Percentiles rank a stretch among this genome's conserved stretches.
phyloP scores from a whole-genome alignment of 768 basidiomycete genomes.

The Tremella yokohamensis region DNA sequence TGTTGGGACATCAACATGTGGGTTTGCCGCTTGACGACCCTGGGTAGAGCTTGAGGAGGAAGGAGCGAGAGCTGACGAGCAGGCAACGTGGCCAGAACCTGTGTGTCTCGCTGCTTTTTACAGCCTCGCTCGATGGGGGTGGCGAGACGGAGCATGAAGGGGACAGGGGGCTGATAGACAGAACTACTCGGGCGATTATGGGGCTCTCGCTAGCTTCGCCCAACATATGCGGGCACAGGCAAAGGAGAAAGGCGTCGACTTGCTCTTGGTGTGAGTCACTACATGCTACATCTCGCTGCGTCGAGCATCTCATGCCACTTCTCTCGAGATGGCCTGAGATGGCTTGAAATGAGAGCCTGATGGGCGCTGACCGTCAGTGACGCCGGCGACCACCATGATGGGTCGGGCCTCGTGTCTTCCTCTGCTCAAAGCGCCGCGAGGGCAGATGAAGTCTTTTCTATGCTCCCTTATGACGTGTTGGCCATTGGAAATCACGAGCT shows the following conservation, averaged over 20 bases:
- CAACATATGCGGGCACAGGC: constrained; percentile 75
- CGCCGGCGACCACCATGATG: constrained; percentile 51
- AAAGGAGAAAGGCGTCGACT: constrained; percentile 69
- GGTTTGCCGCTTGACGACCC: constrained; percentile 11
- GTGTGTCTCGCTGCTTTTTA: constrained; percentile 22
- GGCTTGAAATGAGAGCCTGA: no score
- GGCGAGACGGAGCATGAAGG: background rate
- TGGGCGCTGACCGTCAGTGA: constrained; percentile 48
- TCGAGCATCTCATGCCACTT: no score
- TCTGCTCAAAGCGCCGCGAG: constrained; percentile 23
- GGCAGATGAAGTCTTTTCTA: constrained; percentile 68
- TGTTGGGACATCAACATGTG: constrained; percentile 71
- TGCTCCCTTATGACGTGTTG: constrained; percentile 75
- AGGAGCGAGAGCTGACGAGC: constrained; percentile 5
- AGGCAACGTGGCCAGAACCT: constrained; percentile 51
- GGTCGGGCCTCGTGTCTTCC: constrained; percentile 46
- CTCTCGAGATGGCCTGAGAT: no score
- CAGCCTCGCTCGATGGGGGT: background rate
- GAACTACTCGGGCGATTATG: constrained; percentile 59
- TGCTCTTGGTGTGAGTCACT: constrained; percentile 61
- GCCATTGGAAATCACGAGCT: constrained; percentile 87
- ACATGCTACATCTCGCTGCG: constrained; percentile 45
- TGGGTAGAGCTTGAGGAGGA: no score
- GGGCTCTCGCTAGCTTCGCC: constrained; percentile 85
- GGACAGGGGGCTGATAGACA: constrained; percentile 11